Percentiles rank a stretch among this genome's conserved stretches.
phyloP scores from a whole-genome alignment of 371 early-diverging fungal genomes.

The Lichtheimia ramosa region DNA sequence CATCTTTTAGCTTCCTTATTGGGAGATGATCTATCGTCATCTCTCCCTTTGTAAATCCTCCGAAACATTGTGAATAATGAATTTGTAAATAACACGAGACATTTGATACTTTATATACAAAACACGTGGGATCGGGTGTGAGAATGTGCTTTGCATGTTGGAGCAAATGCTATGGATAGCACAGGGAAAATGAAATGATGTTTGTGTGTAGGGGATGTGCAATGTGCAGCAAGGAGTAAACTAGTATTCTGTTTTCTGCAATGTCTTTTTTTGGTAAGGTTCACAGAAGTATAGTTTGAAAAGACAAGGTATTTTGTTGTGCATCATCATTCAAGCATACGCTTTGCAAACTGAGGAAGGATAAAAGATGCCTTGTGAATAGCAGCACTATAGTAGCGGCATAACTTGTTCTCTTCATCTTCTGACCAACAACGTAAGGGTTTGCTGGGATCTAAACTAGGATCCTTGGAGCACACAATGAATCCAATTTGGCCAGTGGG shows the following conservation, averaged over 20 bases:
- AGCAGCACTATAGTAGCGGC: slow-evolving; percentile 91
- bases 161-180: too few species aligned
- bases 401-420: slow-evolving; percentile 79
- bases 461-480: slow-evolving; percentile 86
- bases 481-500: slow-evolving; percentile 97
- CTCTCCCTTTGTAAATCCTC: background rate
- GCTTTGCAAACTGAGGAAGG: slow-evolving; percentile 86
- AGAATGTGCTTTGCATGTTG: too few species aligned
- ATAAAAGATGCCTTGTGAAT: slow-evolving; percentile 92
- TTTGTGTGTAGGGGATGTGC: too few species aligned
- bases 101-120: too few species aligned
- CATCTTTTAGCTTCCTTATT: slow-evolving; percentile 8
- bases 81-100: too few species aligned
- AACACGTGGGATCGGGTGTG: too few species aligned
- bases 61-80: slow-evolving; percentile 1
- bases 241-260: too few species aligned
- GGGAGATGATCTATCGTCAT: background rate
- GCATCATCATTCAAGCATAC: background rate
- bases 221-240: too few species aligned
- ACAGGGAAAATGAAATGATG: too few species aligned
- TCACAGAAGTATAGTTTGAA: too few species aligned
- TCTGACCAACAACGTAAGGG: slow-evolving; percentile 79
- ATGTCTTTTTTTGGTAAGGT: too few species aligned
- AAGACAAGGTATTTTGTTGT: too few species aligned
- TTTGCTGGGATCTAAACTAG: slow-evolving; percentile 64